Evolutionary conservation across 768 basidiomycete species (phyloP).

Genomic region (Boletus sensibilis): DNA sequence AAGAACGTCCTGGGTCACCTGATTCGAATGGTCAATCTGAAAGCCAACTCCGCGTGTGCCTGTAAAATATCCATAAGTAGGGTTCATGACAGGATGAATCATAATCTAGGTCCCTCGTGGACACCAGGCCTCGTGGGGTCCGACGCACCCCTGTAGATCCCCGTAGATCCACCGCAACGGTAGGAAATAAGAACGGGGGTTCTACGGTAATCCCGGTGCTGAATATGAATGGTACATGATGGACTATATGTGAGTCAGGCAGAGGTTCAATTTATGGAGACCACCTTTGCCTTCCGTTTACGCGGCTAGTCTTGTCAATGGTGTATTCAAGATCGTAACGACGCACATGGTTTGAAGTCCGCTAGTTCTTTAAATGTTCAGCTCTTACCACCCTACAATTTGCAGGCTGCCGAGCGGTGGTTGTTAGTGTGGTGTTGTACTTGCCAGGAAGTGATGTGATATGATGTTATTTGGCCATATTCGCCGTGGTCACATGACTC

Average conservation of each 20-base stretch:
- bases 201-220: background rate
- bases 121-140: background rate
- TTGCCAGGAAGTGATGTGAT: background rate
- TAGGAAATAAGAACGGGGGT: background rate
- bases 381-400: too few species aligned
- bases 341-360: background rate
- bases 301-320: background rate
- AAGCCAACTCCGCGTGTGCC: slow-evolving; percentile 7
- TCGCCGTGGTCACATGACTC: slow-evolving; percentile 19
- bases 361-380: too few species aligned
- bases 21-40: background rate
- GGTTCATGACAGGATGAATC: background rate
- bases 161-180: background rate
- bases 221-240: background rate
- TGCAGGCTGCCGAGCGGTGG: background rate
- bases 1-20: slow-evolving; percentile 6
- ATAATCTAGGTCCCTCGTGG: background rate
- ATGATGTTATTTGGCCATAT: too few species aligned
- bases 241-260: background rate
- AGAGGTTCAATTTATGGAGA: background rate
- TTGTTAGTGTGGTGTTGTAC: background rate
- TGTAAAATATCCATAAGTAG: background rate
- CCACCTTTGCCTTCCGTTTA: background rate
- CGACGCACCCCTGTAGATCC: background rate
- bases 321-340: background rate